Conservation (phyloP, 208 protist species). For the Kentomonas sorsogonicus region DNA sequence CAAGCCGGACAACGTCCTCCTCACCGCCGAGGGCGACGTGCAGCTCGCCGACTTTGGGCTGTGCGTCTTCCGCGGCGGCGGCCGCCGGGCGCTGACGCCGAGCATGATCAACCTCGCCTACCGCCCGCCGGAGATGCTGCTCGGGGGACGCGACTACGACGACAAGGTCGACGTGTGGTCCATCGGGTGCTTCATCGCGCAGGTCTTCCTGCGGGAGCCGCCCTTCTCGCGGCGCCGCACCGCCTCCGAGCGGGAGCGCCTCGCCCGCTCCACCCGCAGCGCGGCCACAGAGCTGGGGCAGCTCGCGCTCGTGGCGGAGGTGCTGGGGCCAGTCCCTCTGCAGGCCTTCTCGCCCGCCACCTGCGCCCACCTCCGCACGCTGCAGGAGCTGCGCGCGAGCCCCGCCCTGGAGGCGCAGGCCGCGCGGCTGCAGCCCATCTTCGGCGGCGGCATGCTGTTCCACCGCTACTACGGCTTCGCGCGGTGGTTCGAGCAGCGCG, state of each 20-base stretch:
- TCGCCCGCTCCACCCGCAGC: slow-evolving; percentile 20
- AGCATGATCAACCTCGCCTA: slow-evolving; percentile 95
- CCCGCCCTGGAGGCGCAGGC: slow-evolving; percentile 14
- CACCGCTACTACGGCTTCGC: slow-evolving; percentile 60
- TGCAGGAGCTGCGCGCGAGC: slow-evolving; percentile 32
- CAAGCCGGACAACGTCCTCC: slow-evolving; percentile 85
- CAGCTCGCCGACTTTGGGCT: slow-evolving; percentile 84
- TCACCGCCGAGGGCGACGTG: slow-evolving; percentile 53
- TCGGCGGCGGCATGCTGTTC: slow-evolving; percentile 59
- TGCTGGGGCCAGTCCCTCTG: slow-evolving; percentile 55
- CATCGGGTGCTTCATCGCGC: slow-evolving; percentile 92
- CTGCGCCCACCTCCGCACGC: slow-evolving; percentile 37
- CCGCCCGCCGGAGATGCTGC: slow-evolving; percentile 93
- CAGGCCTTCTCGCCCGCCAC: slow-evolving; percentile 34
- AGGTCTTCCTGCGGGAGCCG: slow-evolving; percentile 88
- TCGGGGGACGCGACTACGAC: slow-evolving; percentile 82
- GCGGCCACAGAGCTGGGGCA: slow-evolving; percentile 68
- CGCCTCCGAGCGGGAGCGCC: slow-evolving; percentile 6
- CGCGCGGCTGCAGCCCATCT: slow-evolving; percentile 40
- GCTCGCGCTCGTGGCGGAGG: slow-evolving; percentile 59
- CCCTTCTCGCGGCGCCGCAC: slow-evolving; percentile 65
- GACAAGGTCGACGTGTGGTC: slow-evolving; percentile 92
- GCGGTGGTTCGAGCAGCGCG: slow-evolving; percentile 56
- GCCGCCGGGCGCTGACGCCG: slow-evolving; percentile 57
- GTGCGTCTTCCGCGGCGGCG: slow-evolving; percentile 50